These are phyloP conservation scores for Hypomyces rosellus DNA, from an alignment of 2,329 filamentous ascomycete genomes.

Conservation along the genomic window DNA sequence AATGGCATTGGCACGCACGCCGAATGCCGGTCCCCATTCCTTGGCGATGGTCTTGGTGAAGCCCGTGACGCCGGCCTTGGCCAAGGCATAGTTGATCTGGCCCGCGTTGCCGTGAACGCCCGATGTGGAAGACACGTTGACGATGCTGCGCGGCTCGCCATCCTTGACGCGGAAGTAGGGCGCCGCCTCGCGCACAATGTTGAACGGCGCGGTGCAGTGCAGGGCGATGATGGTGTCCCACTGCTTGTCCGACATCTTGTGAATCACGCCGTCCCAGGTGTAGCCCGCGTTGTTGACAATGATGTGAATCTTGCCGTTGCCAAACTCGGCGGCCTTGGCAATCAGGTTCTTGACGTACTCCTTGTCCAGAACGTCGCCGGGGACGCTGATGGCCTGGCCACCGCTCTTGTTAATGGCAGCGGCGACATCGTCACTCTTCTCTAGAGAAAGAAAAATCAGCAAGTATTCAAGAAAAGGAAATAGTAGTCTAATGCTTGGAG, in stretches of 20 bases:
- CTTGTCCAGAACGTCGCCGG: constrained; percentile 69
- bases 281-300: constrained; percentile 90
- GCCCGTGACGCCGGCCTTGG: constrained; percentile 77
- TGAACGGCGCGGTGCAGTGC: constrained; percentile 81
- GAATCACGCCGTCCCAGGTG: constrained; percentile 88
- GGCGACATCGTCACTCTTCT: constrained; percentile 63
- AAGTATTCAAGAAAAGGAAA: not conserved
- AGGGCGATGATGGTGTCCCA: constrained; percentile 83
- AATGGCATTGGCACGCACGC: constrained; percentile 75
- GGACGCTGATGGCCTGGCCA: constrained; percentile 63
- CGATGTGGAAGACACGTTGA: constrained; percentile 79
- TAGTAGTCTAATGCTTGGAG: not conserved
- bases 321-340: constrained; percentile 69
- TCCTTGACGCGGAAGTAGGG: constrained; percentile 86
- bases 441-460: constrained; percentile 30
- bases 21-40: constrained; percentile 81
- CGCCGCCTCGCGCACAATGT: constrained; percentile 70
- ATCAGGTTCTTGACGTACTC: constrained; percentile 68
- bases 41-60: constrained; percentile 87
- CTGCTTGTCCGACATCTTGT: constrained; percentile 88
- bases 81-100: constrained; percentile 83
- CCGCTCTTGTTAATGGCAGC: constrained; percentile 61
- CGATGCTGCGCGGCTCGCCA: constrained; percentile 67
- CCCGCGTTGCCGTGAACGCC: constrained; percentile 83
- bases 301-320: constrained; percentile 80